Percentiles rank a stretch among this genome's conserved stretches.
phyloP scores from a whole-genome alignment of 2,329 filamentous ascomycete genomes.

The Chaetothyriales sp. region DNA sequence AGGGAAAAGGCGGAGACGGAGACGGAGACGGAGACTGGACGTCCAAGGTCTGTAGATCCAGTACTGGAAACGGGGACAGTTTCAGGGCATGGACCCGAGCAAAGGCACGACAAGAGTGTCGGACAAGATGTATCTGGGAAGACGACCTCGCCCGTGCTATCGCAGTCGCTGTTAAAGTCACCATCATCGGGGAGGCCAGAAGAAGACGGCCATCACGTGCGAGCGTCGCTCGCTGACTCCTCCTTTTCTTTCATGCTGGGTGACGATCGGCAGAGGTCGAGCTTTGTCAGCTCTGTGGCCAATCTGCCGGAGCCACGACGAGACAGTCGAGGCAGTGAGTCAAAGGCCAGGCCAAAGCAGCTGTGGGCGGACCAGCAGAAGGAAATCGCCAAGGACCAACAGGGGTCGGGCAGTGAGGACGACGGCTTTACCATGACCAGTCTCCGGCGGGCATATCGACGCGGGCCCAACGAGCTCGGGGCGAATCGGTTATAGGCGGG shows the following conservation, averaged over 20 bases:
- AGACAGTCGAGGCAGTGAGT: slow-evolving; percentile 24
- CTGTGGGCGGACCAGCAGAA: slow-evolving; percentile 13
- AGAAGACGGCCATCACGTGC: slow-evolving; percentile 10
- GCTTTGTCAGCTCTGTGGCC: slow-evolving; percentile 32
- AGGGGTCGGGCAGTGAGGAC: slow-evolving; percentile 20
- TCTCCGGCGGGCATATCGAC: slow-evolving; percentile 18
- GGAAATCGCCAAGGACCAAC: slow-evolving; percentile 16
- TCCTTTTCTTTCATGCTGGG: slow-evolving; percentile 38
- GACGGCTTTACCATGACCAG: slow-evolving; percentile 27
- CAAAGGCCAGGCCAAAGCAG: slow-evolving; percentile 20
- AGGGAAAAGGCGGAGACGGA: not conserved
- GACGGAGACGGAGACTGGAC: too few relatives aligned
- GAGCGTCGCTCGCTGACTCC: slow-evolving; percentile 31
- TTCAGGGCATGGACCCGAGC: not conserved
- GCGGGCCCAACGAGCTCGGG: slow-evolving; percentile 5
- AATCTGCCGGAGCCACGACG: slow-evolving; percentile 29
- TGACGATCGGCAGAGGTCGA: slow-evolving; percentile 28
- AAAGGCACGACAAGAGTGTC: not conserved
- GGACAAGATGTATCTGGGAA: not conserved
- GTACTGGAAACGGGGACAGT: slow-evolving; percentile 2
- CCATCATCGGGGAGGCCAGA: not conserved
- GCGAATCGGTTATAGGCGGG: not conserved
- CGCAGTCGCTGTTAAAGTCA: not conserved
- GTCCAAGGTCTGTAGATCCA: too few relatives aligned
- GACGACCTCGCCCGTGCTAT: not conserved